Conservation (phyloP, 2,329 filamentous ascomycete genomes). For the Salinomyces thailandicus region DNA sequence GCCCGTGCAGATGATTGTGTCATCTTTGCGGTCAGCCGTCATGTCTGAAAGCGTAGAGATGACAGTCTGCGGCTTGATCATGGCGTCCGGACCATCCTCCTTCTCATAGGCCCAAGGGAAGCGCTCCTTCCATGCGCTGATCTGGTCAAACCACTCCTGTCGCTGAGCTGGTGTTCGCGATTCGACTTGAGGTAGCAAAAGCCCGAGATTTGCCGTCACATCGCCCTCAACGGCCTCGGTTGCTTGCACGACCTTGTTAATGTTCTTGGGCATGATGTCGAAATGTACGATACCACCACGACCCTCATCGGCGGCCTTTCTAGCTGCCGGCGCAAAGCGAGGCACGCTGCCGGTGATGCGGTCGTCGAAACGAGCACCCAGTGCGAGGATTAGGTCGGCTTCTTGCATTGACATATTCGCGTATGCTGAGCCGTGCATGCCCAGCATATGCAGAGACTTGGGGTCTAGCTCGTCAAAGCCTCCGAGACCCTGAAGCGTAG, state of each 20-base stretch:
- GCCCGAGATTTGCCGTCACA: slow-evolving; percentile 65
- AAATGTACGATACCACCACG: slow-evolving; percentile 95
- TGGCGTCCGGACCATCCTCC: slow-evolving; percentile 54
- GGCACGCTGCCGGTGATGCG: slow-evolving; percentile 73
- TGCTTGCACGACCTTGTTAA: slow-evolving; percentile 97
- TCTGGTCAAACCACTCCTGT: slow-evolving; percentile 80
- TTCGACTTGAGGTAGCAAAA: slow-evolving; percentile 63
- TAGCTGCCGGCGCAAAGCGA: slow-evolving; percentile 84
- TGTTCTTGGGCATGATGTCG: slow-evolving; percentile 99
- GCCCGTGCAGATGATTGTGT: slow-evolving; percentile 82
- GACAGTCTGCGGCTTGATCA: slow-evolving; percentile 90
- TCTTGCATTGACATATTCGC: slow-evolving; percentile 98
- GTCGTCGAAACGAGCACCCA: slow-evolving; percentile 91
- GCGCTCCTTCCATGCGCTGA: slow-evolving; percentile 79
- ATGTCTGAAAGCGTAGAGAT: slow-evolving; percentile 84
- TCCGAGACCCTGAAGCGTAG: slow-evolving; percentile 86
- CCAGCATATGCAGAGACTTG: slow-evolving; percentile 94
- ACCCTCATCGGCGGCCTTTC: slow-evolving; percentile 69
- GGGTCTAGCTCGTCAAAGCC: slow-evolving; percentile 86
- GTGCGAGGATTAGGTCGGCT: slow-evolving; percentile 87
- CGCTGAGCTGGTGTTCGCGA: slow-evolving; percentile 53
- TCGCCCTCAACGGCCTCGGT: slow-evolving; percentile 94
- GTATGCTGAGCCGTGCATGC: slow-evolving; percentile 95
- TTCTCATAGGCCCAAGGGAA: slow-evolving; percentile 84
- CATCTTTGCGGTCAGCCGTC: slow-evolving; percentile 67